These are phyloP conservation scores for Elsinoe fawcettii DNA, from an alignment of 2,329 filamentous ascomycete species.

Conservation along the genomic window DNA sequence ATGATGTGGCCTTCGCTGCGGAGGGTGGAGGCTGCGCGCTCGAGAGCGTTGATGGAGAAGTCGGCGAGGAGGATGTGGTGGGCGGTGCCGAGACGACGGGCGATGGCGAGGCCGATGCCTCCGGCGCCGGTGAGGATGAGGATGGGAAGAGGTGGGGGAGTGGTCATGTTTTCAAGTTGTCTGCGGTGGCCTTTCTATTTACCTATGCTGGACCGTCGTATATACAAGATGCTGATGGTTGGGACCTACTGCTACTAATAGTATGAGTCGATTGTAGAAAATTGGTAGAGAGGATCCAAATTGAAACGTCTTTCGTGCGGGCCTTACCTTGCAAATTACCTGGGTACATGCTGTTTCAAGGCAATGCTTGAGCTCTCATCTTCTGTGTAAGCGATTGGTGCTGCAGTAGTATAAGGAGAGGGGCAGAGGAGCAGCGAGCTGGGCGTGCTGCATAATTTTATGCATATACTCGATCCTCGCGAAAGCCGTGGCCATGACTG, in stretches of 20 bases:
- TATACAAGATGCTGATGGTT: too few relatives aligned
- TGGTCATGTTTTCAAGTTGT: not conserved
- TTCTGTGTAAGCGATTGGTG: not conserved
- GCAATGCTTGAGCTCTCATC: not conserved
- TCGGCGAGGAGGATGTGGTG: conserved; percentile 11
- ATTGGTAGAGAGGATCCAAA: too few relatives aligned
- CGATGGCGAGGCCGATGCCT: not conserved
- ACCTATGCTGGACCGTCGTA: not conserved
- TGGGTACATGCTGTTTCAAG: not conserved
- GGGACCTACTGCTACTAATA: too few relatives aligned
- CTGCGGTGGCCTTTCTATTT: not conserved
- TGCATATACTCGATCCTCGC: not conserved
- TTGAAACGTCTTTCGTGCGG: too few relatives aligned
- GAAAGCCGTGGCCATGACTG: too few relatives aligned
- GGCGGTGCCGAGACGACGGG: not conserved
- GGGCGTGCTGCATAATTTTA: not conserved
- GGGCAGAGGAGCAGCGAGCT: not conserved
- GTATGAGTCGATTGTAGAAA: too few relatives aligned
- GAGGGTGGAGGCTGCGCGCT: not conserved
- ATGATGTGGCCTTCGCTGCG: not conserved
- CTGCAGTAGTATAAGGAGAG: not conserved
- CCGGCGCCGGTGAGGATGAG: conserved; percentile 7
- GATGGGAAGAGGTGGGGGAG: not conserved
- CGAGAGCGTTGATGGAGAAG: not conserved
- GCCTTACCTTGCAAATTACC: too few relatives aligned